phyloP scores from a whole-genome alignment of 169 alveolate genomes.

The Plasmodium chabaudi region DNA sequence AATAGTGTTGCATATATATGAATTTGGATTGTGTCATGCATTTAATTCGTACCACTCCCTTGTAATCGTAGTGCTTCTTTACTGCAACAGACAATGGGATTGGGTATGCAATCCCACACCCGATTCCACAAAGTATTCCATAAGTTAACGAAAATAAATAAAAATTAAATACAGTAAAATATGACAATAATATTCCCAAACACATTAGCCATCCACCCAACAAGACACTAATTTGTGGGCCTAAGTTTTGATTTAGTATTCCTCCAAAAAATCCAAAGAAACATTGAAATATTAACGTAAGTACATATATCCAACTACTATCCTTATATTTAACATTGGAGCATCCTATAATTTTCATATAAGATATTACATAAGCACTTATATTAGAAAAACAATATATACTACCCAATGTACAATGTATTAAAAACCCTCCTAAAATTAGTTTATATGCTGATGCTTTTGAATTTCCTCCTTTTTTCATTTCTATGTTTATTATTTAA shows the following conservation, averaged over 20 bases:
- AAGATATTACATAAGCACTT: conserved; percentile 80
- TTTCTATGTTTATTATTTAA: conserved; percentile 15
- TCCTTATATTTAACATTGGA: conserved; percentile 71
- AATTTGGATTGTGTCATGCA: not conserved
- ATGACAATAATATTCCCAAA: conserved; percentile 61
- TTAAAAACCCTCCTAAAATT: conserved; percentile 71
- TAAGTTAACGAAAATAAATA: conserved; percentile 68
- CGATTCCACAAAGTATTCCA: conserved; percentile 75
- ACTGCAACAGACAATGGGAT: conserved; percentile 74
- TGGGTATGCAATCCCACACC: conserved; percentile 77
- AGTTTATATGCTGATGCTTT: conserved; percentile 36
- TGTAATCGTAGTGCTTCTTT: conserved; percentile 55
- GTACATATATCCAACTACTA: conserved; percentile 74
- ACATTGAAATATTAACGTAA: conserved; percentile 61
- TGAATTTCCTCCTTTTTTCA: conserved; percentile 41
- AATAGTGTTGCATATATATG: not conserved
- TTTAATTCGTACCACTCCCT: conserved; percentile 64
- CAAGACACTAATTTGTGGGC: conserved; percentile 71
- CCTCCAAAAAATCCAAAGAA: conserved; percentile 76
- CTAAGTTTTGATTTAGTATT: conserved; percentile 58
- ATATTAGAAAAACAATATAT: conserved; percentile 79
- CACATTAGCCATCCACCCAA: conserved; percentile 76
- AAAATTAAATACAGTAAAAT: conserved; percentile 69
- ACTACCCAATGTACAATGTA: conserved; percentile 76
- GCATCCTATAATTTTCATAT: conserved; percentile 81